Percentiles rank a stretch among this genome's conserved stretches.
phyloP scores from a whole-genome alignment of 208 protist genomes.

The Acanthamoeba royreba region DNA sequence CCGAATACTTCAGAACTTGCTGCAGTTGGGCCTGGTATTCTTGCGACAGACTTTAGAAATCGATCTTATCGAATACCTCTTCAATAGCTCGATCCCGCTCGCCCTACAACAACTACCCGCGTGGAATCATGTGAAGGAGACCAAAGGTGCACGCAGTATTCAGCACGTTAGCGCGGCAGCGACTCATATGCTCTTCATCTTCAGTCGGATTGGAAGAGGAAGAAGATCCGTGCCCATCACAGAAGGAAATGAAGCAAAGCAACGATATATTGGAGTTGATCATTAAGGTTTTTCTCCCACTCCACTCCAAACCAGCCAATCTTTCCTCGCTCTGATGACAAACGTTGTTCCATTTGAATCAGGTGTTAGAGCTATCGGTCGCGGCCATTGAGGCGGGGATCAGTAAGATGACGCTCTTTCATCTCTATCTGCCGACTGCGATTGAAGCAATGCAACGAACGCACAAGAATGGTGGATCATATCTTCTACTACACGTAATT shows the following conservation, averaged over 20 bases:
- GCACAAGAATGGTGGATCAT: background rate
- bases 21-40: background rate
- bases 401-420: background rate
- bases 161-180: no score
- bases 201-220: no score
- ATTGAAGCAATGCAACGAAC: background rate
- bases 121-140: background rate
- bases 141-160: background rate
- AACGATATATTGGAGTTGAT: no score
- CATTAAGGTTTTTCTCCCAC: no score
- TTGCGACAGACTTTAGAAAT: background rate
- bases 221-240: no score
- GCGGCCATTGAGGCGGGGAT: background rate
- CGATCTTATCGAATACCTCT: background rate
- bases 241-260: no score
- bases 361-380: background rate
- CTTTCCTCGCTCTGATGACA: no score
- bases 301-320: no score
- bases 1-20: background rate
- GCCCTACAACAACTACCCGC: background rate
- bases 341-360: no score
- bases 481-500: background rate
- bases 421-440: background rate
- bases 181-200: no score
- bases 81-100: background rate